Evolutionary conservation across 2,329 filamentous ascomycete species (phyloP).

Genomic region (Verticillium isaacii): DNA sequence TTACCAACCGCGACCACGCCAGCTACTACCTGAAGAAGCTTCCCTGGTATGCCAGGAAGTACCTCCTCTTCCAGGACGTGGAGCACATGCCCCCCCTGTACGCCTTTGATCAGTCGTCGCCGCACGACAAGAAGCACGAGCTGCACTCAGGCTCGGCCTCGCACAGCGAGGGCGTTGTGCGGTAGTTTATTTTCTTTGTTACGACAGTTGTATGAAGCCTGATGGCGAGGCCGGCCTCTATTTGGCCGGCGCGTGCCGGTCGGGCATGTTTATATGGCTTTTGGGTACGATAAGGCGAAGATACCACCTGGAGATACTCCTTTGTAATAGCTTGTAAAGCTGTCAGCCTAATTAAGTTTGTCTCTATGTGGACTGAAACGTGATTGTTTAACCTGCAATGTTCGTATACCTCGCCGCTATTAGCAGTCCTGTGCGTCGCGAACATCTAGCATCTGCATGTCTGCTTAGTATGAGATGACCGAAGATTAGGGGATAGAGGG

Average conservation of each 20-base stretch:
- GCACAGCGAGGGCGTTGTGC: conserved; percentile 1
- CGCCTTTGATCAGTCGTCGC: conserved; percentile 15
- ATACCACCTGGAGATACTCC: neutral
- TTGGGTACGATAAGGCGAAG: neutral
- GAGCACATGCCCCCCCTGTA: conserved; percentile 24
- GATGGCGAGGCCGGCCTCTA: neutral
- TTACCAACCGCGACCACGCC: conserved; percentile 23
- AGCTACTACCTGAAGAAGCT: conserved; percentile 24
- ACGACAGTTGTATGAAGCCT: neutral
- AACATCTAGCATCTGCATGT: too few relatives aligned
- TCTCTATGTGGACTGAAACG: too few relatives aligned
- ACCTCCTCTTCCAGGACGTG: conserved; percentile 21
- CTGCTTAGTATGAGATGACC: too few relatives aligned
- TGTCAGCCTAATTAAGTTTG: neutral
- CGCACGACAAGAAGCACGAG: conserved; percentile 1
- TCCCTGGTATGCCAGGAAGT: conserved; percentile 26
- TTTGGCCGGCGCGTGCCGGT: neutral
- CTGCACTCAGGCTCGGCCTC: neutral
- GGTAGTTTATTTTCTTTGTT: neutral
- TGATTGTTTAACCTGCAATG: too few relatives aligned
- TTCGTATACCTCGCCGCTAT: too few relatives aligned
- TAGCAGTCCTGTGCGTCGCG: too few relatives aligned
- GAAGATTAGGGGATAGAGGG: too few relatives aligned
- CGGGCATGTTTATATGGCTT: neutral
- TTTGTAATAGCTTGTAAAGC: neutral